phyloP scores from a whole-genome alignment of 2,329 filamentous ascomycete genomes.

The Fusarium sp. region DNA sequence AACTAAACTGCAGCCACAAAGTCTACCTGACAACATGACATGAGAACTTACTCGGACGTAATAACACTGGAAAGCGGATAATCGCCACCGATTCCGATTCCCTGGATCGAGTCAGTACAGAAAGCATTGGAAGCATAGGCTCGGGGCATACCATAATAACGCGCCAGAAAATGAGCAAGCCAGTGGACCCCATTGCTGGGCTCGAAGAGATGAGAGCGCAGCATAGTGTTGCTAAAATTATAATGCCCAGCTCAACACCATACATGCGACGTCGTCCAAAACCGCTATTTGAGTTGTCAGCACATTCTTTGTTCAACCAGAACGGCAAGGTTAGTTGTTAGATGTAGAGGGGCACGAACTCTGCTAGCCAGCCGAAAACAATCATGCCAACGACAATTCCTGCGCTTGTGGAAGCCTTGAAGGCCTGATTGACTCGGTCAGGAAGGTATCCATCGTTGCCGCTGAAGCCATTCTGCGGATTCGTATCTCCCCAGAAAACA shows the following conservation, averaged over 20 bases:
- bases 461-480: slow-evolving; percentile 58
- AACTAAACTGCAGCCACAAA: slow-evolving; percentile 28
- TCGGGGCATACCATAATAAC: slow-evolving; percentile 69
- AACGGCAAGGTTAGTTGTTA: not conserved
- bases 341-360: slow-evolving; percentile 54
- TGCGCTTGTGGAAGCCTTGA: slow-evolving; percentile 84
- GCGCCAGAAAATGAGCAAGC: slow-evolving; percentile 78
- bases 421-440: slow-evolving; percentile 72
- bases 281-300: slow-evolving; percentile 51
- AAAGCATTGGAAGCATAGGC: not conserved
- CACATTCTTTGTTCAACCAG: not conserved
- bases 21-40: slow-evolving; percentile 6
- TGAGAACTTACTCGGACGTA: slow-evolving; percentile 72
- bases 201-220: slow-evolving; percentile 73
- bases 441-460: slow-evolving; percentile 69
- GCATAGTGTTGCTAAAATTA: slow-evolving; percentile 75
- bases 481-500: slow-evolving; percentile 73
- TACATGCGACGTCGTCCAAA: slow-evolving; percentile 86
- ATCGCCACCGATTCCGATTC: slow-evolving; percentile 82
- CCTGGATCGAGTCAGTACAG: slow-evolving; percentile 51
- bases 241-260: slow-evolving; percentile 78
- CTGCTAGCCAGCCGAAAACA: slow-evolving; percentile 80
- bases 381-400: slow-evolving; percentile 84
- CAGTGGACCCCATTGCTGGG: slow-evolving; percentile 67
- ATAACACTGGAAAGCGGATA: slow-evolving; percentile 82